Conservation (phyloP, 108 stramenopile species). For the Nitzschia sp. region DNA sequence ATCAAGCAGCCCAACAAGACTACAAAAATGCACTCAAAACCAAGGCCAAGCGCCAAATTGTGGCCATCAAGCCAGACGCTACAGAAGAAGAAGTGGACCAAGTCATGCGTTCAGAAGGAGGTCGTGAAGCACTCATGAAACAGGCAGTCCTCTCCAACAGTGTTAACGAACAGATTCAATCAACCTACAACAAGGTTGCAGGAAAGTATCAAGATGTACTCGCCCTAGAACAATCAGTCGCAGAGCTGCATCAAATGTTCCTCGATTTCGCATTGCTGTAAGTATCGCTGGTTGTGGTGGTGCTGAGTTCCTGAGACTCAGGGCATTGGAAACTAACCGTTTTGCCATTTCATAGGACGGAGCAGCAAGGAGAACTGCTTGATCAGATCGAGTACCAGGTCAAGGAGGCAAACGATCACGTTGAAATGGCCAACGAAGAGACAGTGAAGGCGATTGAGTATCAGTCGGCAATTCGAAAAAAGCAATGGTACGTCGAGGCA, state of each 20-base stretch:
- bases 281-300: background rate
- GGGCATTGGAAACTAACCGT: background rate
- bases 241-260: conserved; percentile 99
- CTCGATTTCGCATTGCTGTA: conserved; percentile 94
- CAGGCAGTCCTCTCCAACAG: conserved; percentile 81
- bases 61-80: conserved; percentile 93
- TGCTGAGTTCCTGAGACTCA: too few species aligned
- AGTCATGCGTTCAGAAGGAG: conserved; percentile 91
- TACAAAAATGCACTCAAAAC: conserved; percentile 95
- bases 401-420: conserved; percentile 88
- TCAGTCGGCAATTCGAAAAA: conserved; percentile 90
- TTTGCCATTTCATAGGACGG: conserved; percentile 46
- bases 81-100: conserved; percentile 95
- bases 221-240: conserved; percentile 92
- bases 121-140: conserved; percentile 77
- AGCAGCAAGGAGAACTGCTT: conserved; percentile 97
- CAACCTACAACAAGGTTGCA: conserved; percentile 85
- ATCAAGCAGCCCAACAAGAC: conserved; percentile 93
- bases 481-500: conserved; percentile 68
- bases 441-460: conserved; percentile 88
- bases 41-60: conserved; percentile 91
- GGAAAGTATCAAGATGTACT: conserved; percentile 98
- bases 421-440: conserved; percentile 93
- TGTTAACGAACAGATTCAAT: conserved; percentile 87
- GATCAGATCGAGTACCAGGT: conserved; percentile 99